Base-by-base conservation (phyloP, 1,284 basidiomycete genomes). In the Trichosporon ovoides region DNA sequence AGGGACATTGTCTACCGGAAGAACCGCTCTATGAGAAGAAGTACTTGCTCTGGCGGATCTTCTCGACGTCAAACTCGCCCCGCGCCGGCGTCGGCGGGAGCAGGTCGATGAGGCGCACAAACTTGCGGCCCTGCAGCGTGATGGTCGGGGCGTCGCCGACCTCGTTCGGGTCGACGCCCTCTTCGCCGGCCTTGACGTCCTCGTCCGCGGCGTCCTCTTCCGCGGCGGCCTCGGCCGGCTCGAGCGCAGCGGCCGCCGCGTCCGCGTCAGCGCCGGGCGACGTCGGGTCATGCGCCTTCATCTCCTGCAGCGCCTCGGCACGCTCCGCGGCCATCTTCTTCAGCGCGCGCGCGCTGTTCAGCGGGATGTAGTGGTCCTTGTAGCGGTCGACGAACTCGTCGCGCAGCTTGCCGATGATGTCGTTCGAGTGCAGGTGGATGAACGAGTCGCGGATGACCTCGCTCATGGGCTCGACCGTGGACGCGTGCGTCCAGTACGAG, bases 401-500 rank as follows among this genome's bases (percentile, higher is more conserved):
- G 35, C 80, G 73, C 18, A 83, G 69, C 50, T 78, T 73, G 22
- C 77, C 77, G 24, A 98, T 82, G 24, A 98, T 85, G 72, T 95
- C 86, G 19, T 89, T 87, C 19, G 87, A 87, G 75, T 98, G 95
- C 11, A 98, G 81, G 4, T 88, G 85, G 63, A 98, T 89, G 76
- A 98, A 98, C 0, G 91, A 91, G 53, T 95, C 89, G 31, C 95
- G 87, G 67, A 98, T 94, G 67, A 89, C 82, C 51, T 81, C 81
- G 0, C 89, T 90, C 92, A 99, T 96, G 56, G 85, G 80, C 76
- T 97, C 91, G 60, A 98, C 89, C 62, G 84, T 85, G 37, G 81
- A 83, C 0, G 95, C 89, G 73, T 99, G 95, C 7, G 95, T 98
- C 95, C 95, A 99, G 80, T 98, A 99, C 1, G 93, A 97, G 75